phyloP scores from a whole-genome alignment of 2,329 filamentous ascomycete species.

The Talaromyces verruculosus region DNA sequence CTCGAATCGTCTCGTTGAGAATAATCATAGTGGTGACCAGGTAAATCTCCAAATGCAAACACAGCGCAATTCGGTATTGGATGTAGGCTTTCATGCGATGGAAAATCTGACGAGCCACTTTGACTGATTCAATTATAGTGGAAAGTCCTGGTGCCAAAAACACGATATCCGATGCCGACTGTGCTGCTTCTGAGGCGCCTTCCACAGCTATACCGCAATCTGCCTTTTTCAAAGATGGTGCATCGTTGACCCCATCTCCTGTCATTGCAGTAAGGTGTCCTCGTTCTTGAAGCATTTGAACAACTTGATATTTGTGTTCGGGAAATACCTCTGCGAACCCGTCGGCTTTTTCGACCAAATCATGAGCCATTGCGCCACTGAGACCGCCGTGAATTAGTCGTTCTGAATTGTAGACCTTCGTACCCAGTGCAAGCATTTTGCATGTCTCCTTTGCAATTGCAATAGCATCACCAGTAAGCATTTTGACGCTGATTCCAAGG shows the following conservation, averaged over 20 bases:
- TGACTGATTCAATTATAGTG: slow-evolving; percentile 71
- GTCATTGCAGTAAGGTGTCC: slow-evolving; percentile 74
- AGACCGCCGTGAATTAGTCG: slow-evolving; percentile 75
- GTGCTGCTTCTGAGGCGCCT: slow-evolving; percentile 69
- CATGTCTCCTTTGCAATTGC: slow-evolving; percentile 79
- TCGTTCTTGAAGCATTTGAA: slow-evolving; percentile 72
- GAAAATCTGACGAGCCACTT: slow-evolving; percentile 72
- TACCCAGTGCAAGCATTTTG: slow-evolving; percentile 76
- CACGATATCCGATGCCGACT: slow-evolving; percentile 71
- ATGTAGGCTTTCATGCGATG: slow-evolving; percentile 78
- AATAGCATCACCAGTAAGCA: slow-evolving; percentile 77
- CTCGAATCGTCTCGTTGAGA: slow-evolving; percentile 73
- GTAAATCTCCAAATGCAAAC: slow-evolving; percentile 73
- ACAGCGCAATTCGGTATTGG: slow-evolving; percentile 74
- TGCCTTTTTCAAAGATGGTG: slow-evolving; percentile 70
- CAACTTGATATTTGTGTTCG: slow-evolving; percentile 74
- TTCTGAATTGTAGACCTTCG: slow-evolving; percentile 78
- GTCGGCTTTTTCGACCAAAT: slow-evolving; percentile 72
- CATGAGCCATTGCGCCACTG: slow-evolving; percentile 69
- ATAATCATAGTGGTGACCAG: slow-evolving; percentile 76
- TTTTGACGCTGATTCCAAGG: slow-evolving; percentile 75
- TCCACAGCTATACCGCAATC: slow-evolving; percentile 74
- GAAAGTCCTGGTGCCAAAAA: slow-evolving; percentile 70
- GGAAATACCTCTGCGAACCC: slow-evolving; percentile 74
- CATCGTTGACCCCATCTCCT: slow-evolving; percentile 73